Percentiles rank a stretch among this genome's conserved stretches.
Conservation (phyloP, 208 protist genomes). For the Blastocrithidia nonstop region DNA sequence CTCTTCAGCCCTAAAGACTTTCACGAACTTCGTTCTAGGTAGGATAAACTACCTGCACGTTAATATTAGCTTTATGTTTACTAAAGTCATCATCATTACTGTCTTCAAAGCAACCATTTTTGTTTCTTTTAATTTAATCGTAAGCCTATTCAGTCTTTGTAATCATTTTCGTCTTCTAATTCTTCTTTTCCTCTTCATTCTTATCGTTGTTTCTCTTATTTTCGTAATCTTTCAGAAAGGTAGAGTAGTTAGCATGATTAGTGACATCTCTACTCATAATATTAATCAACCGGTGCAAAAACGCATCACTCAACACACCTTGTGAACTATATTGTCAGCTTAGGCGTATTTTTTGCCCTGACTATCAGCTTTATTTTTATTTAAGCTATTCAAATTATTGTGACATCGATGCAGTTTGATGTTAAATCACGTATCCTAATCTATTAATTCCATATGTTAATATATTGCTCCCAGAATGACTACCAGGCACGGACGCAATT, state of each 20-base stretch:
- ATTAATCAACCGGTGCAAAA: no score
- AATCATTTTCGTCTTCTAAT: background rate
- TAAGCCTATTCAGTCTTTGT: no score
- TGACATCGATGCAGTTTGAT: no score
- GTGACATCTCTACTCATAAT: constrained; percentile 12
- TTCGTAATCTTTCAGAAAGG: background rate
- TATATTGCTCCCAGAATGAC: constrained; percentile 4
- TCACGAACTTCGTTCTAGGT: constrained; percentile 60
- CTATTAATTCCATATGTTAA: background rate
- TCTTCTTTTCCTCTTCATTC: background rate
- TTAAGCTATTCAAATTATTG: background rate
- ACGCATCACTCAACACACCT: constrained; percentile 27
- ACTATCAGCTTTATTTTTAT: background rate
- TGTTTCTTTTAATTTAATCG: no score
- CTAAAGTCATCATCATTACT: no score
- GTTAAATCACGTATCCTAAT: background rate
- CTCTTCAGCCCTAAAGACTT: constrained; percentile 59
- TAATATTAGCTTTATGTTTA: no score
- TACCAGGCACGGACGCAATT: constrained; percentile 48
- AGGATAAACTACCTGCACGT: constrained; percentile 68
- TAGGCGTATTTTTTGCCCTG: constrained; percentile 6
- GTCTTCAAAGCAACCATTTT: no score
- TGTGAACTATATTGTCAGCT: constrained; percentile 81
- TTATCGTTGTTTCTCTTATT: background rate
- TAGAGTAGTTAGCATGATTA: constrained; percentile 16